Percentiles rank a stretch among this genome's conserved stretches.
These are phyloP conservation scores for Fagopyrum esculentum DNA, from an alignment of 148 eudicot species.

Conservation along the genomic window DNA sequence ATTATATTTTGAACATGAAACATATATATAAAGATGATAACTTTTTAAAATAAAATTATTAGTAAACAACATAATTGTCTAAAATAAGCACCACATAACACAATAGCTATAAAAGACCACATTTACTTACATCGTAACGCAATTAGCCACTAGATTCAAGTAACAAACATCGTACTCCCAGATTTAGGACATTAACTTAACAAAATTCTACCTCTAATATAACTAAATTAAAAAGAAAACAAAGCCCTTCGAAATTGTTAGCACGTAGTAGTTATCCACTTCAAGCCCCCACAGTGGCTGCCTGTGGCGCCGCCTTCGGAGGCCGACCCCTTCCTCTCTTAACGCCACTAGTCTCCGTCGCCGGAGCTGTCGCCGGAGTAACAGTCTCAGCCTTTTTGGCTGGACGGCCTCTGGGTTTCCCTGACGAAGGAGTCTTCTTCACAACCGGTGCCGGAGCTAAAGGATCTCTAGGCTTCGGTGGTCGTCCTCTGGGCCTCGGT, in stretches of 20 bases:
- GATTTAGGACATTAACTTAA: not conserved
- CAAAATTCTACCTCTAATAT: not conserved
- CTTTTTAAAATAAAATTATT: too few relatives aligned
- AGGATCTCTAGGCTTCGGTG: constrained; percentile 16
- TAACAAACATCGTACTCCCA: not conserved
- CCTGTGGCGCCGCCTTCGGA: constrained; percentile 24
- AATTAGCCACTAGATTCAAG: not conserved
- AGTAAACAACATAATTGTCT: not conserved
- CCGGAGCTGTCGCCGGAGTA: not conserved
- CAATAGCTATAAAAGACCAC: not conserved
- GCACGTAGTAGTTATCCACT: not conserved
- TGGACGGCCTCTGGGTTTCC: constrained; percentile 3
- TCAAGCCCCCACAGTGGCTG: constrained; percentile 24
- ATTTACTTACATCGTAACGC: not conserved
- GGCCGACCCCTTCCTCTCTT: constrained; percentile 30
- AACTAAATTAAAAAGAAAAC: not conserved
- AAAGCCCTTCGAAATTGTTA: not conserved
- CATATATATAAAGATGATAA: too few relatives aligned
- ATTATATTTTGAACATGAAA: too few relatives aligned
- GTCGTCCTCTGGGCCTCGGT: constrained; percentile 1
- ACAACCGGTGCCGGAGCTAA: not conserved
- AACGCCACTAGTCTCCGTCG: not conserved
- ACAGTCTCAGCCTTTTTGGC: not conserved
- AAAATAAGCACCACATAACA: not conserved
- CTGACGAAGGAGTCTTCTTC: not conserved